Evolutionary conservation across 495 filamentous ascomycete species (phyloP).

Genomic region (Neurospora hispaniola): DNA sequence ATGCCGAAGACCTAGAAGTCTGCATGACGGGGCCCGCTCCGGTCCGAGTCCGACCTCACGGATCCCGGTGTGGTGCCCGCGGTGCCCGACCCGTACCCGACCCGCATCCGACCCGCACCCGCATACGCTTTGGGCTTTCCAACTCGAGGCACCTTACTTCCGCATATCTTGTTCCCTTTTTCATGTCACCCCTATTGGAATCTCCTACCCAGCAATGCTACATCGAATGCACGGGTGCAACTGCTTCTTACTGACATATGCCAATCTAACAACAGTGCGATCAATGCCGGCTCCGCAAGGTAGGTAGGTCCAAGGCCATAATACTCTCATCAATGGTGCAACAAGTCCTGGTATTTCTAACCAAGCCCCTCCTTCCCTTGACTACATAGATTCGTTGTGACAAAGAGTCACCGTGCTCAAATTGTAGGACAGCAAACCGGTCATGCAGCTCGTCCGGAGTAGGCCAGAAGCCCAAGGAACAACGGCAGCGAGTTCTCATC

Average conservation of each 20-base stretch:
- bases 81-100: neutral
- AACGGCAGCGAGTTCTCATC: slow-evolving; percentile 52
- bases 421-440: slow-evolving; percentile 50
- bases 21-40: neutral
- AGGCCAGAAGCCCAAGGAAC: slow-evolving; percentile 47
- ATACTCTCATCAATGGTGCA: neutral
- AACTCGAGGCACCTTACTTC: neutral
- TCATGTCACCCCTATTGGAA: neutral
- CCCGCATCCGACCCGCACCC: neutral
- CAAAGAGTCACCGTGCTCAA: slow-evolving; percentile 55
- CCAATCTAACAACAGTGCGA: slow-evolving; percentile 16
- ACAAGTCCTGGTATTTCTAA: neutral
- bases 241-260: neutral
- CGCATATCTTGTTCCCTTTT: neutral
- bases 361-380: neutral
- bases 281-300: slow-evolving; percentile 26
- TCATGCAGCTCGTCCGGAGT: slow-evolving; percentile 48
- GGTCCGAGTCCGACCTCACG: neutral
- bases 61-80: neutral
- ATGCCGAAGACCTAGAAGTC: neutral
- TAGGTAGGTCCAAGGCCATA: slow-evolving; percentile 2
- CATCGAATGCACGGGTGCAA: neutral
- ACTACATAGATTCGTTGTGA: slow-evolving; percentile 52
- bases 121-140: neutral
- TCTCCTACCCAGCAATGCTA: neutral